phyloP scores from a whole-genome alignment of 768 basidiomycete species.

The Boletus rubroflammeus region DNA sequence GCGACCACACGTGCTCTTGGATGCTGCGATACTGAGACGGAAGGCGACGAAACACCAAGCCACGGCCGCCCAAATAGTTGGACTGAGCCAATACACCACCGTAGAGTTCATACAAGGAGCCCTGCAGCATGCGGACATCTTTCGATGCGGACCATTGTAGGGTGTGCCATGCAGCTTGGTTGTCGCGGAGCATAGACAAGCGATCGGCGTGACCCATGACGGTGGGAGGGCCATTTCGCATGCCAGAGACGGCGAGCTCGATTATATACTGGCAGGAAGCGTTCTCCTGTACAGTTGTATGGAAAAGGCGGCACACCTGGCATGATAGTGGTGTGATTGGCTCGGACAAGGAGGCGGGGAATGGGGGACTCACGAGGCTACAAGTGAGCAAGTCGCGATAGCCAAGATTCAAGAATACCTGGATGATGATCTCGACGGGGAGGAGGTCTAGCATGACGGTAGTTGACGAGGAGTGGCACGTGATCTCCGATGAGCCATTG shows the following conservation, averaged over 20 bases:
- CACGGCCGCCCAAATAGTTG: constrained; percentile 14
- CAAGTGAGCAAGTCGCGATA: constrained; percentile 29
- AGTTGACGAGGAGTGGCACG: constrained; percentile 5
- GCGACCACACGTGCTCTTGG: constrained; percentile 42
- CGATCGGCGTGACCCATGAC: constrained; percentile 30
- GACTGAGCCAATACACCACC: constrained; percentile 54
- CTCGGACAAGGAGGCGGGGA: not conserved
- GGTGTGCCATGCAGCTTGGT: constrained; percentile 39
- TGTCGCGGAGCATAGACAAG: constrained; percentile 37
- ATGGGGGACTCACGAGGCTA: constrained; percentile 17
- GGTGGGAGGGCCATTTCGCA: constrained; percentile 37
- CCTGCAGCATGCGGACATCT: constrained; percentile 39
- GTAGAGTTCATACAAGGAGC: constrained; percentile 54
- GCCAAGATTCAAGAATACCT: constrained; percentile 18
- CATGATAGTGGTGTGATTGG: not conserved
- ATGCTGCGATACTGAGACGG: constrained; percentile 50
- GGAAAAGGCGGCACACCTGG: constrained; percentile 36
- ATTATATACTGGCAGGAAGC: constrained; percentile 40
- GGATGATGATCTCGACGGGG: constrained; percentile 24
- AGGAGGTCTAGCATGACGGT: constrained; percentile 10
- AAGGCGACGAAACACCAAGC: constrained; percentile 44
- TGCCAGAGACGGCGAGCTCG: constrained; percentile 43
- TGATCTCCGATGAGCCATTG: constrained; percentile 13
- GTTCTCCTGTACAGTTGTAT: constrained; percentile 25
- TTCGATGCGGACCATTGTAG: constrained; percentile 34